Percentiles rank a stretch among this genome's conserved stretches.
Conservation (phyloP, 2,329 filamentous ascomycete species). For the Sporothrix humicola region DNA sequence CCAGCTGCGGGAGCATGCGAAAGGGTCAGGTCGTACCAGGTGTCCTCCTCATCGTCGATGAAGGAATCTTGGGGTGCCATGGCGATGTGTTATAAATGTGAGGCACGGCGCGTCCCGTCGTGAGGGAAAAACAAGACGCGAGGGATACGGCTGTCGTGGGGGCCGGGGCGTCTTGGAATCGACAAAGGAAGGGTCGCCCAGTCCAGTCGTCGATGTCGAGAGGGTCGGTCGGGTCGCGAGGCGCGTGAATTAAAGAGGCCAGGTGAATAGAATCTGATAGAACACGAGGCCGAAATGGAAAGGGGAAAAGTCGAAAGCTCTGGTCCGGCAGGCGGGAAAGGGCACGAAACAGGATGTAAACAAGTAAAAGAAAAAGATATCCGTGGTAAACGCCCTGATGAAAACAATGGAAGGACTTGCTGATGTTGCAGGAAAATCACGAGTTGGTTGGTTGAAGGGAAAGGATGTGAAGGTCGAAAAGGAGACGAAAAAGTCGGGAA, state of each 20-base stretch:
- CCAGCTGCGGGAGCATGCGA: conserved; percentile 4
- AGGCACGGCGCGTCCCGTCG: conserved; percentile 21
- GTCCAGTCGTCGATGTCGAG: conserved; percentile 1
- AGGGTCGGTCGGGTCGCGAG: conserved; percentile 18
- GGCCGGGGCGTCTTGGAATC: not conserved
- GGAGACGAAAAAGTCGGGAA: conserved; percentile 29
- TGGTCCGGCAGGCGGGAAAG: not conserved
- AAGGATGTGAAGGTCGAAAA: conserved; percentile 17
- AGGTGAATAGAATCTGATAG: not conserved
- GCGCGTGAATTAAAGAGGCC: conserved; percentile 17
- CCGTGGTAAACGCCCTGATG: conserved; percentile 24
- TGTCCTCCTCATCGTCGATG: conserved; percentile 74
- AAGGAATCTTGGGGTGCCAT: conserved; percentile 75
- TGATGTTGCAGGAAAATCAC: not conserved
- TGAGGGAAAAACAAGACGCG: conserved; percentile 12
- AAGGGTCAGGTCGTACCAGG: conserved; percentile 57
- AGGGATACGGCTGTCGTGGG: not conserved
- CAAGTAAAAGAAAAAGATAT: not conserved
- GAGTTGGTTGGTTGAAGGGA: conserved; percentile 3
- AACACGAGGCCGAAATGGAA: conserved; percentile 19
- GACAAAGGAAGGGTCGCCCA: not conserved
- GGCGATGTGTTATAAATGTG: conserved; percentile 39
- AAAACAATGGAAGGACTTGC: conserved; percentile 27
- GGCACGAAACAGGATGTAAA: not conserved
- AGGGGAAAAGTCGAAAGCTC: conserved; percentile 16